Conservation (phyloP, 768 basidiomycete species). For the Mycena capillaripes region DNA sequence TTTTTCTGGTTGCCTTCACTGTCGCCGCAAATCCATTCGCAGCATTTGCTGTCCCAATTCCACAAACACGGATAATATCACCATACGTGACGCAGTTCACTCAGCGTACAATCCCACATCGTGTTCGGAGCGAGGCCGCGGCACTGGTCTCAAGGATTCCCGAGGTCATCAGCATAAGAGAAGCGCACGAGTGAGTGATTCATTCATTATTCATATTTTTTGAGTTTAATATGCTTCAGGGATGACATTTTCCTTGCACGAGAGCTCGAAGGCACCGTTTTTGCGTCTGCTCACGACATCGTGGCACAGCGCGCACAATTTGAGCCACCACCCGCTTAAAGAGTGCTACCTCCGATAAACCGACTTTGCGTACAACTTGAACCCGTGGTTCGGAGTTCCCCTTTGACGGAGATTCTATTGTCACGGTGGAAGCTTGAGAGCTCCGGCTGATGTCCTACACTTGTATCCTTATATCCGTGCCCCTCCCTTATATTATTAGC, state of each 20-base stretch:
- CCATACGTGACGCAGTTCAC: constrained; percentile 31
- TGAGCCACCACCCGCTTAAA: not conserved
- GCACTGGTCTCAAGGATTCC: constrained; percentile 33
- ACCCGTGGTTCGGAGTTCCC: no score
- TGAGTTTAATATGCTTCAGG: not conserved
- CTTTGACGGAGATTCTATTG: no score
- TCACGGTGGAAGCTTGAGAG: not conserved
- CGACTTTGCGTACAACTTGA: no score
- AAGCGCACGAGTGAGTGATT: constrained; percentile 12
- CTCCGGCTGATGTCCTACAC: not conserved
- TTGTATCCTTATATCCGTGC: constrained; percentile 13
- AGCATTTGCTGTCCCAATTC: constrained; percentile 27
- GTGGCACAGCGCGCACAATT: not conserved
- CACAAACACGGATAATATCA: constrained; percentile 26
- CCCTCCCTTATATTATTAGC: constrained; percentile 6
- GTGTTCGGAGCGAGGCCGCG: constrained; percentile 11
- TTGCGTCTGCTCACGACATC: constrained; percentile 25
- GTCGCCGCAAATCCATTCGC: not conserved
- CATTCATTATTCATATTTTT: not conserved
- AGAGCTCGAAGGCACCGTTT: constrained; percentile 30
- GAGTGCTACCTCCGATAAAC: not conserved
- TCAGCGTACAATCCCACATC: constrained; percentile 15
- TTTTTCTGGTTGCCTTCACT: constrained; percentile 12
- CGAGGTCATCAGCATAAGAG: constrained; percentile 7
- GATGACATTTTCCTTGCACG: constrained; percentile 35